A percentile compares a stretch with the other conserved stretches of the same genome.
phyloP scores from a whole-genome alignment of 2,329 filamentous ascomycete species.

The Thielaviopsis ethacetica region DNA sequence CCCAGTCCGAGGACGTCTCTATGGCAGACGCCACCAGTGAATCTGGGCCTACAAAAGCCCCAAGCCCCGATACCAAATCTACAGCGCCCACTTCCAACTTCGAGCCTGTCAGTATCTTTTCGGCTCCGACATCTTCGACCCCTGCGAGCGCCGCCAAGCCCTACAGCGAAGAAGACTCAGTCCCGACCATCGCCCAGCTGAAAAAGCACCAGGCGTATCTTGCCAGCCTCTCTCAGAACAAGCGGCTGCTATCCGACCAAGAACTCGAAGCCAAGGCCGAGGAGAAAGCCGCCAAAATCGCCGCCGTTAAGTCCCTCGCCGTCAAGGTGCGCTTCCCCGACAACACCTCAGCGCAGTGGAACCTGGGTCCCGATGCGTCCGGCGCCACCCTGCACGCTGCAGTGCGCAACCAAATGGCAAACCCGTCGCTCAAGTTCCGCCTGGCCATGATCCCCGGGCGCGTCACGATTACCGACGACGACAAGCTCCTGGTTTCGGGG shows the following conservation, averaged over 20 bases:
- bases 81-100: slow-evolving; percentile 20
- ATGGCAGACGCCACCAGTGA: slow-evolving; percentile 1
- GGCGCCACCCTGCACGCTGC: slow-evolving; percentile 57
- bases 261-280: slow-evolving; percentile 58
- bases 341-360: slow-evolving; percentile 58
- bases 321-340: slow-evolving; percentile 82
- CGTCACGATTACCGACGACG: slow-evolving; percentile 30
- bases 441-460: slow-evolving; percentile 47
- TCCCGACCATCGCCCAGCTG: slow-evolving; percentile 58
- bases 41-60: slow-evolving; percentile 1
- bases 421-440: slow-evolving; percentile 49
- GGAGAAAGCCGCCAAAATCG: slow-evolving; percentile 47
- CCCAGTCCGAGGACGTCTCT: not conserved
- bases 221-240: slow-evolving; percentile 47
- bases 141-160: slow-evolving; percentile 54
- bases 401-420: slow-evolving; percentile 54
- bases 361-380: slow-evolving; percentile 52
- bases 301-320: slow-evolving; percentile 49
- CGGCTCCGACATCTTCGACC: slow-evolving; percentile 56
- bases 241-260: slow-evolving; percentile 63
- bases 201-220: slow-evolving; percentile 58
- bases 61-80: slow-evolving; percentile 12
- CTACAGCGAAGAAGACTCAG: slow-evolving; percentile 59
- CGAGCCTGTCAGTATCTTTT: slow-evolving; percentile 53
- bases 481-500: slow-evolving; percentile 47